Conservation (phyloP, 345 rosid genomes). For the Gossypium sturtianum region DNA sequence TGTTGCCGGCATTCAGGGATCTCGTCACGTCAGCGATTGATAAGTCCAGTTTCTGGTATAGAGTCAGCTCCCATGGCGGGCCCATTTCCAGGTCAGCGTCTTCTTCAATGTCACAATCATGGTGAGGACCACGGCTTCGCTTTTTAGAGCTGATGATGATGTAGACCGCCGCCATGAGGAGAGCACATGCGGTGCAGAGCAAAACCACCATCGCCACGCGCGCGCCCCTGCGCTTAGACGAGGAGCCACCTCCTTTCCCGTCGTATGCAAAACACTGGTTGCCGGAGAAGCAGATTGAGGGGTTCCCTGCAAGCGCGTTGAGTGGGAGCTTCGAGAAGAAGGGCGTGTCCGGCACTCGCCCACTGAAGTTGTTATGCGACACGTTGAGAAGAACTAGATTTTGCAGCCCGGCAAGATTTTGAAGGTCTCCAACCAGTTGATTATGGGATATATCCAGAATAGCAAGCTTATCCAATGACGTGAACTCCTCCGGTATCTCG, state of each 20-base stretch:
- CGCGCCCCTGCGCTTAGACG: conserved; percentile 25
- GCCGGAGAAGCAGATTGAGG: conserved; percentile 54
- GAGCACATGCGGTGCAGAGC: conserved; percentile 51
- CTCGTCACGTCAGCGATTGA: conserved; percentile 57
- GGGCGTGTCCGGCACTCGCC: conserved; percentile 68
- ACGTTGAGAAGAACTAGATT: conserved; percentile 85
- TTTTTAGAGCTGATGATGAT: conserved; percentile 38
- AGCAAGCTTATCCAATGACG: conserved; percentile 58
- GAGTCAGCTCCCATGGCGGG: conserved; percentile 79
- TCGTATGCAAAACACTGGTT: conserved; percentile 30
- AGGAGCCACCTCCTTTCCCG: conserved; percentile 4
- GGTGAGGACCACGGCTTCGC: conserved; percentile 30
- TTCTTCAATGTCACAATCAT: conserved; percentile 28
- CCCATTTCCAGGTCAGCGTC: conserved; percentile 46
- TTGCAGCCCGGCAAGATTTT: conserved; percentile 47
- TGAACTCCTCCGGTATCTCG: conserved; percentile 48
- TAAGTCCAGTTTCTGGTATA: conserved; percentile 75
- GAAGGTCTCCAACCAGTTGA: conserved; percentile 59
- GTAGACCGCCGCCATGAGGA: conserved; percentile 68
- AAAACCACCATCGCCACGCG: conserved; percentile 61
- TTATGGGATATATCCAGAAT: conserved; percentile 68
- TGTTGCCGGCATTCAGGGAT: conserved; percentile 48
- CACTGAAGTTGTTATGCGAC: conserved; percentile 75
- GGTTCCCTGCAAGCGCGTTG: conserved; percentile 58
- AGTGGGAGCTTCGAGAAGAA: conserved; percentile 78